phyloP scores from a whole-genome alignment of 768 basidiomycete species.

The Tulasnella sp. region DNA sequence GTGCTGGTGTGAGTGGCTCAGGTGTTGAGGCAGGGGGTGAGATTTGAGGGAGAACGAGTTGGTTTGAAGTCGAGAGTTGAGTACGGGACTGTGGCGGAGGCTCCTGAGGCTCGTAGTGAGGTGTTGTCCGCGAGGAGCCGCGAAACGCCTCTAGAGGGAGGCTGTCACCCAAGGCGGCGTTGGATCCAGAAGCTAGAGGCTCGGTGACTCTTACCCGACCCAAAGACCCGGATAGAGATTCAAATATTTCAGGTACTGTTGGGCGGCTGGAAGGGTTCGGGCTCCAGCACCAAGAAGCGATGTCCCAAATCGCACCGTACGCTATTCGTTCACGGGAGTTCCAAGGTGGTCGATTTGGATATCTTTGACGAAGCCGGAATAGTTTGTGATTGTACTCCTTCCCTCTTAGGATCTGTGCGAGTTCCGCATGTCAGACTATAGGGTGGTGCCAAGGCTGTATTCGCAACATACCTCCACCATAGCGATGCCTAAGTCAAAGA shows the following conservation, averaged over 20 bases:
- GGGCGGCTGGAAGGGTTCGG: background rate
- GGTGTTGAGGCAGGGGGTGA: background rate
- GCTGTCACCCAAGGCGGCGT: background rate
- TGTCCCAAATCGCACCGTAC: background rate
- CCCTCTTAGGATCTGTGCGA: background rate
- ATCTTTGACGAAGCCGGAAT: background rate
- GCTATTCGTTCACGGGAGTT: background rate
- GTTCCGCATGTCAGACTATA: background rate
- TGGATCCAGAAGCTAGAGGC: background rate
- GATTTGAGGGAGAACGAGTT: background rate
- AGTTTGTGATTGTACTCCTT: background rate
- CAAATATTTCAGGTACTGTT: background rate
- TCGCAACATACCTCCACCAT: background rate
- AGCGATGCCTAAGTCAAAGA: background rate
- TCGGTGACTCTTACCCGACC: background rate
- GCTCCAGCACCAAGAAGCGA: background rate
- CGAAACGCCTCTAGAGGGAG: background rate
- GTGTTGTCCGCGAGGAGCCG: background rate
- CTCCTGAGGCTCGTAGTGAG: background rate
- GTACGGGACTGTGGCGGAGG: background rate
- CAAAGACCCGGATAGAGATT: background rate
- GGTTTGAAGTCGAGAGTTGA: background rate
- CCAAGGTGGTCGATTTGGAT: background rate
- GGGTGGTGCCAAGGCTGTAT: too few species aligned
- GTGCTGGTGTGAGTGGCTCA: background rate